phyloP scores from a whole-genome alignment of 2,329 filamentous ascomycete species.

The Lecanicillium sp. region DNA sequence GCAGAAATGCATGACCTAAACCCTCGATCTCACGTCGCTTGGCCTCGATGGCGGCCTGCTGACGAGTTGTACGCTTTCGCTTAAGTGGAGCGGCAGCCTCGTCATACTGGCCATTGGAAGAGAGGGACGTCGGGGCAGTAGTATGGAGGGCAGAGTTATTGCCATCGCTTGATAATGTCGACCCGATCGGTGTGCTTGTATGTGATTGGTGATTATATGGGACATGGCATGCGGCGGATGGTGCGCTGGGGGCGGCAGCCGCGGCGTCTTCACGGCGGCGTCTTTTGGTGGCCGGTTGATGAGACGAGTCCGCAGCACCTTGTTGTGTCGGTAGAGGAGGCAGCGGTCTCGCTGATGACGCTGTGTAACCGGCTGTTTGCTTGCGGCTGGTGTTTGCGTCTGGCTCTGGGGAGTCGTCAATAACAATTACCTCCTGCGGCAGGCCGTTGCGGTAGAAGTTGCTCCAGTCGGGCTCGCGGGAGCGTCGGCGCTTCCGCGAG shows the following conservation, averaged over 20 bases:
- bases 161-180: slow-evolving; percentile 73
- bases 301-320: background rate
- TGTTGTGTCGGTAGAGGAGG: slow-evolving; percentile 4
- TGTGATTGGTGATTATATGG: slow-evolving; percentile 51
- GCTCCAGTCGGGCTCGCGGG: slow-evolving; percentile 65
- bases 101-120: slow-evolving; percentile 55
- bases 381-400: slow-evolving; percentile 34
- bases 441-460: slow-evolving; percentile 77
- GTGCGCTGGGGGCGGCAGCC: slow-evolving; percentile 29
- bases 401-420: slow-evolving; percentile 62
- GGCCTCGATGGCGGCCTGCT: slow-evolving; percentile 73
- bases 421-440: slow-evolving; percentile 79
- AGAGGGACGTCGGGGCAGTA: slow-evolving; percentile 78
- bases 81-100: slow-evolving; percentile 70
- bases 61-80: slow-evolving; percentile 76
- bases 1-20: slow-evolving; percentile 61
- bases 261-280: slow-evolving; percentile 53
- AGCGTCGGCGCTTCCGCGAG: slow-evolving; percentile 45
- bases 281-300: slow-evolving; percentile 60
- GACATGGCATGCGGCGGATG: slow-evolving; percentile 54
- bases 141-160: slow-evolving; percentile 75
- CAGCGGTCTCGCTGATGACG: slow-evolving; percentile 20
- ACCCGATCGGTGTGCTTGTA: slow-evolving; percentile 55
- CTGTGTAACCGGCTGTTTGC: slow-evolving; percentile 24
- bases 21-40: slow-evolving; percentile 68